Conservation (phyloP, 1,284 basidiomycete species). For the Ceratobasidium sp. region DNA sequence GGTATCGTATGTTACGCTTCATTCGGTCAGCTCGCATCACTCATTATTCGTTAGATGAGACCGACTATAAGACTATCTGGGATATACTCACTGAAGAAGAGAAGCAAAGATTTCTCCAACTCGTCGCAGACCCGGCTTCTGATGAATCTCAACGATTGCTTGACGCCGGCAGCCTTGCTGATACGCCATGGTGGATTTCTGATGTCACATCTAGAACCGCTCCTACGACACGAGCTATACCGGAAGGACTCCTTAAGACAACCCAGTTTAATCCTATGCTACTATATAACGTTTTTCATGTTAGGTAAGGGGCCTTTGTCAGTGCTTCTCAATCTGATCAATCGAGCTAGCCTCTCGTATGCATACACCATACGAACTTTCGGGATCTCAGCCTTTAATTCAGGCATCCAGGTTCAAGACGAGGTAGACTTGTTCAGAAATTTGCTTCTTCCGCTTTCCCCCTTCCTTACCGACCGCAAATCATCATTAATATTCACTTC, state of each 20-base stretch:
- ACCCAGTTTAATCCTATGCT: slow-evolving; percentile 53
- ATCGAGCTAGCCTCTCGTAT: slow-evolving; percentile 64
- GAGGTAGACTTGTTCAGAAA: slow-evolving; percentile 56
- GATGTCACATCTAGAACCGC: slow-evolving; percentile 49
- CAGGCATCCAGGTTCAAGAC: slow-evolving; percentile 45
- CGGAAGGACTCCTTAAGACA: slow-evolving; percentile 56
- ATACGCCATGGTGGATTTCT: slow-evolving; percentile 45
- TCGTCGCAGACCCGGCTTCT: slow-evolving; percentile 65
- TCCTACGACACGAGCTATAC: slow-evolving; percentile 61
- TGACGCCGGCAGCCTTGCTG: slow-evolving; percentile 61
- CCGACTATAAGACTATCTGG: slow-evolving; percentile 69
- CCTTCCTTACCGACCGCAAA: slow-evolving; percentile 66
- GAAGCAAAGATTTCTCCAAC: slow-evolving; percentile 63
- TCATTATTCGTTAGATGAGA: slow-evolving; percentile 54
- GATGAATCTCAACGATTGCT: slow-evolving; percentile 65
- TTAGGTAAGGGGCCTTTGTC: slow-evolving; percentile 60
- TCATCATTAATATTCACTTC: slow-evolving; percentile 60
- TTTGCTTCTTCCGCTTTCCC: slow-evolving; percentile 60
- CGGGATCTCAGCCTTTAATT: slow-evolving; percentile 62
- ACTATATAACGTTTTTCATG: slow-evolving; percentile 67
- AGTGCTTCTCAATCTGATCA: background rate
- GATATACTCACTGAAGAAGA: slow-evolving; percentile 63
- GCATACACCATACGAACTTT: slow-evolving; percentile 67
- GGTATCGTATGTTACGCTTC: slow-evolving; percentile 52
- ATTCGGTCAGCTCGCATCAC: background rate